Evolutionary conservation across 164 flowering plant species (phyloP).

Genomic region (Magnolia officinalis): DNA sequence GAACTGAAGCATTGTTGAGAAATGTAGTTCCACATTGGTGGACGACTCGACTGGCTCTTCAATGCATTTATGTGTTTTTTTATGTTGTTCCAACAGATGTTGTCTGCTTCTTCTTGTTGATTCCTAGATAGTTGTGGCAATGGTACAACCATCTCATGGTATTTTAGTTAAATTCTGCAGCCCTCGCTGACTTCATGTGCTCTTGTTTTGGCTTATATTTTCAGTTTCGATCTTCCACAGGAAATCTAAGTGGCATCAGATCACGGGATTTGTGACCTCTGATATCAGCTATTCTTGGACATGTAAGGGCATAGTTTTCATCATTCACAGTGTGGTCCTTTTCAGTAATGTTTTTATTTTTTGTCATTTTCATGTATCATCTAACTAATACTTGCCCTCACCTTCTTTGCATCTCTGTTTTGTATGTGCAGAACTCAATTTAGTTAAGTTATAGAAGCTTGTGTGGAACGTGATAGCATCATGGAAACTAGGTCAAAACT

Average conservation of each 20-base stretch:
- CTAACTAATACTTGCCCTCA: not conserved
- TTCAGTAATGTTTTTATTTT: not conserved
- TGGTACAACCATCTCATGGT: not conserved
- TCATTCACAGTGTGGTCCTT: not conserved
- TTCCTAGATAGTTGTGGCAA: not conserved
- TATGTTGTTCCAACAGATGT: not conserved
- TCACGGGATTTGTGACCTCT: not conserved
- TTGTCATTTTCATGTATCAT: not conserved
- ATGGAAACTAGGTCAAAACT: constrained; percentile 4
- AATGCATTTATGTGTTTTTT: not conserved
- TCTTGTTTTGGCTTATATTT: not conserved
- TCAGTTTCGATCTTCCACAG: not conserved
- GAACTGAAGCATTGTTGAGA: not conserved
- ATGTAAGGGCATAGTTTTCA: not conserved
- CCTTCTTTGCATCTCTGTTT: not conserved
- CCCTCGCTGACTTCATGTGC: not conserved
- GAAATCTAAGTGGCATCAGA: not conserved
- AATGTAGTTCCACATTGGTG: not conserved
- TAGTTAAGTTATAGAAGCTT: not conserved
- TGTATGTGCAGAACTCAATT: not conserved
- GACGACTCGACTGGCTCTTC: not conserved
- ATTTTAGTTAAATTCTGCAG: not conserved
- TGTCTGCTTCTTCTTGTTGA: not conserved
- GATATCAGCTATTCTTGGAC: not conserved
- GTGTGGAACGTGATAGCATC: not conserved